Base-by-base conservation (phyloP, 331 rosid species). In the Erythrophleum ivorense region DNA sequence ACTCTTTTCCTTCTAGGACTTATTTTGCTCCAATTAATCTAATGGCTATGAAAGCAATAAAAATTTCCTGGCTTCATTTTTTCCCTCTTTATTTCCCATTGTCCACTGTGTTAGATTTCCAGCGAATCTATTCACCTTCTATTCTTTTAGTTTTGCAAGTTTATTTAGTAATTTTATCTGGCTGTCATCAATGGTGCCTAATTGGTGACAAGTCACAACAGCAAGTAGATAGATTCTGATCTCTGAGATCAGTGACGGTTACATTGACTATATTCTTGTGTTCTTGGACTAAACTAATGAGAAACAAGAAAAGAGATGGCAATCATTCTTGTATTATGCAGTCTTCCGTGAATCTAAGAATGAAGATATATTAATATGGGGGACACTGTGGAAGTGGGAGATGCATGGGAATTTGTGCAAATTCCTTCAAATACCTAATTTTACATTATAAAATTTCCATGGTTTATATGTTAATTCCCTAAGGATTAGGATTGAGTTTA, bases 371-470 rank as follows among this genome's bases (percentile, higher is more conserved):
- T 81, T 85, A 78, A 79, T 68, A 48, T 38, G 46, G 45, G 60
- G 54, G 40, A 77, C 74, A 41, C 73, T 60, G 67, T 19, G 69
- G 41, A 59, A 58, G 45, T 55, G 77, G 66, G 49, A 75, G 29
- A 45, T 34, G 83, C 73, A 50, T 48, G 19, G 78, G 92, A 82
- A 88, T 81, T 83, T 78, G 86, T 87, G 86, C 94, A 80, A 80
- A 79, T 85, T 84, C 78, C 79, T 79, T 65, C 48, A 43, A 24
- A 68, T 73, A 48, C 73, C 34, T 46, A 18, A 69, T 73, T 84
- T 83, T 70, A 64, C 38, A 87, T 65, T 81, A 68, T 60, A 67
- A 48, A 77, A 83, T 69, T 52, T 69, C 70, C 81, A 80, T 75
- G 70, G 78, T 57, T 76, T 73, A 60, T 71, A 45, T 82, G 64